Conservation (phyloP, 2,329 filamentous ascomycete species). For the Akanthomyces dipterigenus region DNA sequence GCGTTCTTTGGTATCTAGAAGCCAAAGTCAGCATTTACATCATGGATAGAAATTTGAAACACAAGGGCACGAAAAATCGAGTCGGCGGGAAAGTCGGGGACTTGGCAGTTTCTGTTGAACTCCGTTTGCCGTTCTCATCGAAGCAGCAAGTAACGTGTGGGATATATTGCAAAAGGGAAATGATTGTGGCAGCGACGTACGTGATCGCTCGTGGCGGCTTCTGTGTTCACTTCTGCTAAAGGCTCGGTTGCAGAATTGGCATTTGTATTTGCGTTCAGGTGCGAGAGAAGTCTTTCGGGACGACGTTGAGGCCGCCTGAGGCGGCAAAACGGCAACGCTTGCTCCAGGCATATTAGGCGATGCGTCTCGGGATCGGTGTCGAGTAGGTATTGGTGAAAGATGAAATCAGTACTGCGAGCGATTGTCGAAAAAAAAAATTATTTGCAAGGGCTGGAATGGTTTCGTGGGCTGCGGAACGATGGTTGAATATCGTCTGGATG, state of each 20-base stretch:
- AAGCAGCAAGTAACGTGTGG: neutral
- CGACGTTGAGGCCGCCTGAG: slow-evolving; percentile 60
- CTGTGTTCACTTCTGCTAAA: slow-evolving; percentile 97
- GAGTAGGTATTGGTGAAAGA: neutral
- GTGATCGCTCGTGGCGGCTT: slow-evolving; percentile 92
- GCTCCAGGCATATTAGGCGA: slow-evolving; percentile 58
- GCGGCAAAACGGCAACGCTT: slow-evolving; percentile 56
- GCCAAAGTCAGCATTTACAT: slow-evolving; percentile 2
- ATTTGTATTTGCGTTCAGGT: slow-evolving; percentile 98
- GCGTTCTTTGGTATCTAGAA: slow-evolving; percentile 89
- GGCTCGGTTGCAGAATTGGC: slow-evolving; percentile 95
- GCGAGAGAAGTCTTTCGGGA: slow-evolving; percentile 69
- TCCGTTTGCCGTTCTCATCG: neutral
- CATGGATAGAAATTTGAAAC: neutral
- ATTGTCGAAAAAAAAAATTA: slow-evolving; percentile 16
- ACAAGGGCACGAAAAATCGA: too few relatives aligned
- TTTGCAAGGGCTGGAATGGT: slow-evolving; percentile 5
- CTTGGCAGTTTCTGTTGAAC: neutral
- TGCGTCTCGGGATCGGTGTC: neutral
- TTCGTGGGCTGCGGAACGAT: slow-evolving; percentile 39
- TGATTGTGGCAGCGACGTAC: slow-evolving; percentile 55
- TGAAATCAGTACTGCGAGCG: slow-evolving; percentile 8
- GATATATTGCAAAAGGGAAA: neutral
- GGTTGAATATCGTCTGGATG: slow-evolving; percentile 49
- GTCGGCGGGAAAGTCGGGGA: neutral